Conservation (phyloP, 2,329 filamentous ascomycete species). For the Aspergillus versicolor region DNA sequence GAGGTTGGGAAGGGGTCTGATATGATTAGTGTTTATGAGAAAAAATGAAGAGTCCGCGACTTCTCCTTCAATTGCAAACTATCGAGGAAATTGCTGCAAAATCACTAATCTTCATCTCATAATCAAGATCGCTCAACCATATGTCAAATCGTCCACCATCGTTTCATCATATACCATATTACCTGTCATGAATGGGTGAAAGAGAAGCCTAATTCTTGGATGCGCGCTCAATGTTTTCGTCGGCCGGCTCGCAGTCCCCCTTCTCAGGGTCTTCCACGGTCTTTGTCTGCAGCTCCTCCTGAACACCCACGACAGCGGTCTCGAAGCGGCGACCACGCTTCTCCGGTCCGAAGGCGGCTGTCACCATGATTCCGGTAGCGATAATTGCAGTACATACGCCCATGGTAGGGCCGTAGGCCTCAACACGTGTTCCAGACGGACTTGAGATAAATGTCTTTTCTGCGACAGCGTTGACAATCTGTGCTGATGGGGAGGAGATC, state of each 20-base stretch:
- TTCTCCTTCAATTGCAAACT: too few species aligned
- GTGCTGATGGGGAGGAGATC: slow-evolving; percentile 60
- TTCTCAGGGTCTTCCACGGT: slow-evolving; percentile 25
- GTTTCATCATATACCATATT: background rate
- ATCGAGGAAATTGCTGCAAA: too few species aligned
- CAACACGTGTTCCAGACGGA: slow-evolving; percentile 56
- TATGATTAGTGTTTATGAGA: slow-evolving; percentile 34
- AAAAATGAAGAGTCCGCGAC: background rate
- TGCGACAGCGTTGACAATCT: slow-evolving; percentile 74
- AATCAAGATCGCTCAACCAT: too few species aligned
- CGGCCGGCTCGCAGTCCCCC: slow-evolving; percentile 24
- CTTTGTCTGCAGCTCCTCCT: slow-evolving; percentile 18
- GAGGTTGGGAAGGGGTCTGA: slow-evolving; percentile 34
- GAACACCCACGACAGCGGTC: slow-evolving; percentile 49
- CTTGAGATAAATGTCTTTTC: slow-evolving; percentile 60
- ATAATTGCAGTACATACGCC: slow-evolving; percentile 75
- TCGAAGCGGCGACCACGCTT: slow-evolving; percentile 71
- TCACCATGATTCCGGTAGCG: slow-evolving; percentile 65
- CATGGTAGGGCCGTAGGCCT: slow-evolving; percentile 75
- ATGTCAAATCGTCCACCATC: background rate
- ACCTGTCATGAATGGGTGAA: too few species aligned
- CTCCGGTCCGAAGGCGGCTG: slow-evolving; percentile 70
- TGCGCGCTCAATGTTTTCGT: slow-evolving; percentile 20
- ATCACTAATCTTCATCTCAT: too few species aligned
- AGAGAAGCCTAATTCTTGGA: background rate